Evolutionary conservation across 306 rosid species (phyloP).

Genomic region (Rubus idaeus): DNA sequence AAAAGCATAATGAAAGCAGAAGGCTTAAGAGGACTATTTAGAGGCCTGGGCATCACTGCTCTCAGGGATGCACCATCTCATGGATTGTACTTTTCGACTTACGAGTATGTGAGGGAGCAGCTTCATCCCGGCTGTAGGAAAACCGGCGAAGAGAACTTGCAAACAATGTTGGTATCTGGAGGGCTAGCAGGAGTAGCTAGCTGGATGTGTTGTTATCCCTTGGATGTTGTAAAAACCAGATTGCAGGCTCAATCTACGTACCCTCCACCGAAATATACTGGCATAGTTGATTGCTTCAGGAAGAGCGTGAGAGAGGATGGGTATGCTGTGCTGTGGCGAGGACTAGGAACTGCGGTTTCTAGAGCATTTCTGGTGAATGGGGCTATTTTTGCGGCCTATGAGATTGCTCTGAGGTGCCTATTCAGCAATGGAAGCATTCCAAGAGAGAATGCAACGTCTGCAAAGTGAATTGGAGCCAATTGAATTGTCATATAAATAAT

Average conservation of each 20-base stretch:
- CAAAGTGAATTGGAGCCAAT: conserved; percentile 1
- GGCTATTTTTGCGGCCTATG: conserved; percentile 77
- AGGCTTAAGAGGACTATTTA: conserved; percentile 57
- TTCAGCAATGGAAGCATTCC: conserved; percentile 43
- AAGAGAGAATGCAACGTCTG: conserved; percentile 35
- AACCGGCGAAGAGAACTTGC: conserved; percentile 51
- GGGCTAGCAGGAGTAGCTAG: conserved; percentile 88
- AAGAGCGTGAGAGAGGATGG: conserved; percentile 71
- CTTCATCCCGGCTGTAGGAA: conserved; percentile 83
- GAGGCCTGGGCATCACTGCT: conserved; percentile 66
- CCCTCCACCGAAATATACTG: conserved; percentile 47
- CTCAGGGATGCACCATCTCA: conserved; percentile 72
- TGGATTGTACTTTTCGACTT: conserved; percentile 75
- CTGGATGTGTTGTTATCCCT: conserved; percentile 75
- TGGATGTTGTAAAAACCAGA: conserved; percentile 79
- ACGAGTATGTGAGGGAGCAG: conserved; percentile 66
- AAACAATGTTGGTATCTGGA: conserved; percentile 70
- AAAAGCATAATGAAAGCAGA: conserved; percentile 57
- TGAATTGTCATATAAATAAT: background rate
- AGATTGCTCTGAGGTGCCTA: conserved; percentile 59
- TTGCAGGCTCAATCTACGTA: conserved; percentile 59
- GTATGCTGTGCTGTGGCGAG: conserved; percentile 56
- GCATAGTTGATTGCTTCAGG: conserved; percentile 61
- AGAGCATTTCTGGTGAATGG: conserved; percentile 90
- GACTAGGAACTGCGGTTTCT: conserved; percentile 74